These are phyloP conservation scores for Gynandropsis gynandra DNA, from an alignment of 345 rosid species.

Conservation along the genomic window DNA sequence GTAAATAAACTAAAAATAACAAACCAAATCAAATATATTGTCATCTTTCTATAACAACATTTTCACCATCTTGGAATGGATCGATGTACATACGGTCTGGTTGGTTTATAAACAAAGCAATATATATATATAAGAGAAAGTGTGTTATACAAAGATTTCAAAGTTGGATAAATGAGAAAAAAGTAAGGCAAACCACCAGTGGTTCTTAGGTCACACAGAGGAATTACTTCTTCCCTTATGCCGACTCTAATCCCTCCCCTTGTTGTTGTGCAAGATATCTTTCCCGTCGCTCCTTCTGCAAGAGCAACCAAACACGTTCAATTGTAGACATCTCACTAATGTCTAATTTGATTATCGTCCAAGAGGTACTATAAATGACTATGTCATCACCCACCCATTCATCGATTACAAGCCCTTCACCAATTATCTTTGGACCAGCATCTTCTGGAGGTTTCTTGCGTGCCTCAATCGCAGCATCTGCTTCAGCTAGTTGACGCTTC, in stretches of 20 bases:
- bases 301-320: neutral
- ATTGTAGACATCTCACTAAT: neutral
- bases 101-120: no score
- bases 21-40: no score
- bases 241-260: slow-evolving; percentile 60
- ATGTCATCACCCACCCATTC: slow-evolving; percentile 96
- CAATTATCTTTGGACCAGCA: slow-evolving; percentile 70
- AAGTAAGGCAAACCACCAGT: no score
- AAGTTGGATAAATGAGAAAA: no score
- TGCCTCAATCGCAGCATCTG: slow-evolving; percentile 72
- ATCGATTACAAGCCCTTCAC: slow-evolving; percentile 98
- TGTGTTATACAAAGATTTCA: no score
- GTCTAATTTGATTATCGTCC: neutral
- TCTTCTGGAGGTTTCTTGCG: slow-evolving; percentile 83
- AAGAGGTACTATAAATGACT: neutral
- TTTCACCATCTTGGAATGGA: no score
- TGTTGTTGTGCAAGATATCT: slow-evolving; percentile 92
- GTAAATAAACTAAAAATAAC: no score
- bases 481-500: slow-evolving; percentile 66
- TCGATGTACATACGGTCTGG: no score
- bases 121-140: no score
- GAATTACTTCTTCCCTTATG: no score
- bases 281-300: slow-evolving; percentile 95
- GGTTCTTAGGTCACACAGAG: no score
- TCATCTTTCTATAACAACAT: no score